A percentile compares a stretch with the other conserved stretches of the same genome.
These are phyloP conservation scores for Morella rubra DNA, from an alignment of 306 rosid genomes.

Conservation along the genomic window DNA sequence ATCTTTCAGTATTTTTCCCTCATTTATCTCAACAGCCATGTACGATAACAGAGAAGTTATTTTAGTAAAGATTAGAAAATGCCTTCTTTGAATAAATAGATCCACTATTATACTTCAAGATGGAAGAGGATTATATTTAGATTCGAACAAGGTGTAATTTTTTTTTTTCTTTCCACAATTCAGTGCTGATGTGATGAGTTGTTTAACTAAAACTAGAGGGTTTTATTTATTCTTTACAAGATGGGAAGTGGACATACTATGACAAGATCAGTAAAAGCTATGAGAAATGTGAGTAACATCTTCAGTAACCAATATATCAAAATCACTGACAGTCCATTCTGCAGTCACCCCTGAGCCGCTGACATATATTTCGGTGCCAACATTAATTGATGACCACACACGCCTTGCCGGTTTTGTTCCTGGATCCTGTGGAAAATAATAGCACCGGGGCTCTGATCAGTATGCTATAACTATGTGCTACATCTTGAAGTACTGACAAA, in stretches of 20 bases:
- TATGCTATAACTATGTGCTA: background rate
- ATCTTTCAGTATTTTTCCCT: no score
- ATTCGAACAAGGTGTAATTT: no score
- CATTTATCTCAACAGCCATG: no score
- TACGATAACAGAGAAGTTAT: no score
- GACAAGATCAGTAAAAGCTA: background rate
- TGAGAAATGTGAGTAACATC: background rate
- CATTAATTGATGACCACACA: constrained; percentile 47
- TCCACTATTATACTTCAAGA: no score
- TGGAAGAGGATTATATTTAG: no score
- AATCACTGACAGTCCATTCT: constrained; percentile 55
- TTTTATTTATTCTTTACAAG: background rate
- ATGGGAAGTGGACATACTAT: background rate
- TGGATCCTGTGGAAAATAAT: constrained; percentile 39
- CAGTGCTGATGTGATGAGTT: background rate
- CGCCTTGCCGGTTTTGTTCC: constrained; percentile 53
- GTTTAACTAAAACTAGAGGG: background rate
- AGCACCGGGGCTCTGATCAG: background rate
- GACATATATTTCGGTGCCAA: constrained; percentile 50
- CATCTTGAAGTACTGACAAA: background rate
- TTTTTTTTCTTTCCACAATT: background rate
- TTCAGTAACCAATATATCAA: constrained; percentile 44
- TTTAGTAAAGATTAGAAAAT: no score
- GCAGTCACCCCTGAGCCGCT: constrained; percentile 36
- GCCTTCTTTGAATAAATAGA: no score